A percentile compares a stretch with the other conserved stretches of the same genome.
Conservation (phyloP, 192 early-diverging fungal genomes). For the Piromyces sp. region DNA sequence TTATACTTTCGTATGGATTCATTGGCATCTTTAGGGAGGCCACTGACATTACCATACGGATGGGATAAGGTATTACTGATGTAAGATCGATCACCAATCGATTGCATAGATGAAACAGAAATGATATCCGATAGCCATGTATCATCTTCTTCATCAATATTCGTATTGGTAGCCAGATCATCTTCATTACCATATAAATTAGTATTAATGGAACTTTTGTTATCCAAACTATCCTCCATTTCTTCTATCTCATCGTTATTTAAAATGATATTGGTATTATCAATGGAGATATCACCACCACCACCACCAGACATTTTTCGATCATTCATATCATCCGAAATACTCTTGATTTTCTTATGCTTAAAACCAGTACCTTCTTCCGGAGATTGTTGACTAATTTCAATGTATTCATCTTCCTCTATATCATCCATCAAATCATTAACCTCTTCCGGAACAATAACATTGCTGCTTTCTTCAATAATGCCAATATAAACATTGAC, state of each 20-base stretch:
- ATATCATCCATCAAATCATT: not conserved
- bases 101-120: not conserved
- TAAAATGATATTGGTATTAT: too few species aligned
- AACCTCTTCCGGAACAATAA: not conserved
- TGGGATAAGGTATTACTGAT: not conserved
- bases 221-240: not conserved
- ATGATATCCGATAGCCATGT: not conserved
- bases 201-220: not conserved
- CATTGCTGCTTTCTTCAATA: conserved; percentile 22
- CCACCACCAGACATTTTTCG: not conserved
- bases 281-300: too few species aligned
- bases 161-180: not conserved
- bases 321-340: not conserved
- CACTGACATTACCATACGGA: not conserved
- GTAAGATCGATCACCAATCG: not conserved
- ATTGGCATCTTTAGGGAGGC: not conserved
- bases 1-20: not conserved
- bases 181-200: not conserved
- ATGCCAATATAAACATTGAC: conserved; percentile 46
- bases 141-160: not conserved
- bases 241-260: not conserved
- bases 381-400: not conserved
- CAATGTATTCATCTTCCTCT: not conserved
- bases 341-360: not conserved
- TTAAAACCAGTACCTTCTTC: not conserved